These are phyloP conservation scores for Chalaropsis thielavioides DNA, from an alignment of 2,329 filamentous ascomycete species.

Conservation along the genomic window DNA sequence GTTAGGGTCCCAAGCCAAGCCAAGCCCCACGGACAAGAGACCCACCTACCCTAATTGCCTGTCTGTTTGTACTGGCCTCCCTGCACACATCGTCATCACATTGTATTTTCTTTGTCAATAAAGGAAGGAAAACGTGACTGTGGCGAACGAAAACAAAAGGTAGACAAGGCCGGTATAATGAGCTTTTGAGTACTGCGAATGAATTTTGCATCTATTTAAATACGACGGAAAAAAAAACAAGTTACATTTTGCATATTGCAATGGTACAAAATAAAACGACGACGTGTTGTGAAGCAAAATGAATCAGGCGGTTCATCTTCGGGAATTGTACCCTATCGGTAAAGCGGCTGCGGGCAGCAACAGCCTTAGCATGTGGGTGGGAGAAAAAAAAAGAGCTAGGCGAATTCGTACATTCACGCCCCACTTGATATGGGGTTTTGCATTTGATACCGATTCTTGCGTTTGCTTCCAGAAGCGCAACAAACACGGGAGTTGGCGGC, in stretches of 20 bases:
- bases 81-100: slow-evolving; percentile 6
- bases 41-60: not conserved
- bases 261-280: not conserved
- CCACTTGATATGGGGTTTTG: slow-evolving; percentile 8
- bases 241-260: too few species aligned
- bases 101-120: not conserved
- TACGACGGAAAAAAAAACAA: not conserved
- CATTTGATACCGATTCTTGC: slow-evolving; percentile 11
- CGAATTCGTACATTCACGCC: slow-evolving; percentile 7
- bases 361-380: not conserved
- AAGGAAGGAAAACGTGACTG: not conserved
- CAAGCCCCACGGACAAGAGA: not conserved
- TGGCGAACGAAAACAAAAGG: not conserved
- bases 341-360: not conserved
- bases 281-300: not conserved
- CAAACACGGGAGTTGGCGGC: slow-evolving; percentile 11
- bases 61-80: not conserved
- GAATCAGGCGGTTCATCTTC: slow-evolving; percentile 10
- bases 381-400: not conserved
- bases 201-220: too few species aligned
- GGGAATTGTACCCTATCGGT: slow-evolving; percentile 6
- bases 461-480: slow-evolving; percentile 15
- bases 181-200: too few species aligned
- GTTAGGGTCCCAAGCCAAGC: slow-evolving; percentile 1
- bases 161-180: too few species aligned